Evolutionary conservation across 2,329 filamentous ascomycete genomes (phyloP).

Genomic region (Calycina herbarum): DNA sequence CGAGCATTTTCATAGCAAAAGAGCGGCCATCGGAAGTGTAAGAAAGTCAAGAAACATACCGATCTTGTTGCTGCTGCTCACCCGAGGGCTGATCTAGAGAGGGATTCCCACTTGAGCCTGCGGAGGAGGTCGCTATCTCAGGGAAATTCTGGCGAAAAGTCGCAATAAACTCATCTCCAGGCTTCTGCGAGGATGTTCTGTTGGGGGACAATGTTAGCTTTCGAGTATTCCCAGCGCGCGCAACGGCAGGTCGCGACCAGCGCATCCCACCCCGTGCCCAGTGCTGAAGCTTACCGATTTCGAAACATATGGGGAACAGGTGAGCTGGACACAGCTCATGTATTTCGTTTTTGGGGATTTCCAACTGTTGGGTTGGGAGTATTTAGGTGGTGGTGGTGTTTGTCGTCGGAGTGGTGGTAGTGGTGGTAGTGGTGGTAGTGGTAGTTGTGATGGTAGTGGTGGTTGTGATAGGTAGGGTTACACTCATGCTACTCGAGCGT

Average conservation of each 20-base stretch:
- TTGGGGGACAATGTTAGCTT: slow-evolving; percentile 43
- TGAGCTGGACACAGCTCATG: slow-evolving; percentile 26
- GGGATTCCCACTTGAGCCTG: slow-evolving; percentile 30
- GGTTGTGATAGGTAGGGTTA: slow-evolving; percentile 5
- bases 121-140: slow-evolving; percentile 57
- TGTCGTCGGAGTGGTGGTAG: neutral
- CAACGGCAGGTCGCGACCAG: neutral
- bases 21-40: neutral
- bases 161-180: slow-evolving; percentile 78
- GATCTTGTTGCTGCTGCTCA: slow-evolving; percentile 33
- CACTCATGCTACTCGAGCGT: neutral
- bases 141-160: slow-evolving; percentile 84
- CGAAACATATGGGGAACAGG: slow-evolving; percentile 38
- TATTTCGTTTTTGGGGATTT: slow-evolving; percentile 6
- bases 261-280: slow-evolving; percentile 7
- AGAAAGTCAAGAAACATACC: neutral
- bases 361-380: neutral
- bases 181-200: slow-evolving; percentile 70
- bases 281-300: slow-evolving; percentile 37
- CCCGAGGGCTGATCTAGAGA: slow-evolving; percentile 19
- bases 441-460: slow-evolving; percentile 4
- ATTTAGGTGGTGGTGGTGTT: neutral
- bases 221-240: neutral
- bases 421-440: slow-evolving; percentile 6
- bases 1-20: neutral